phyloP scores from a whole-genome alignment of 2,329 filamentous ascomycete genomes.

The Epichloe bromicola region DNA sequence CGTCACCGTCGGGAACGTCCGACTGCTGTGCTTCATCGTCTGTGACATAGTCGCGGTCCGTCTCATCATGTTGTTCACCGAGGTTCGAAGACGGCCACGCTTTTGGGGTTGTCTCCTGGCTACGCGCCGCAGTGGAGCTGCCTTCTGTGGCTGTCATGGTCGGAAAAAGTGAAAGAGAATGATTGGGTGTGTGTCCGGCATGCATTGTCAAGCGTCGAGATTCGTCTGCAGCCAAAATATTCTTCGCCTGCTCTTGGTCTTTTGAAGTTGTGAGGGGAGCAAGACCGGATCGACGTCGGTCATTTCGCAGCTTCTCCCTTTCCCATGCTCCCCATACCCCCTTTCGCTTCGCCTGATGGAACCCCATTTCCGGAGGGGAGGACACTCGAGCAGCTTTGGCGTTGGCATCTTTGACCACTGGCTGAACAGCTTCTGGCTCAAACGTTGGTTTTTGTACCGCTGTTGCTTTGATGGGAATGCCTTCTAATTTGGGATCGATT shows the following conservation, averaged over 20 bases:
- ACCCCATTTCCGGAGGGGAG: conserved; percentile 9
- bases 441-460: conserved; percentile 41
- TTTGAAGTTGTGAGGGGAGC: conserved; percentile 16
- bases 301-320: conserved; percentile 1
- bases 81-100: conserved; percentile 7
- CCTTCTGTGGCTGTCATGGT: conserved; percentile 29
- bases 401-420: conserved; percentile 19
- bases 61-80: not conserved
- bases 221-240: conserved; percentile 34
- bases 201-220: conserved; percentile 44
- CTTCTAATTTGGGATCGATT: conserved; percentile 46
- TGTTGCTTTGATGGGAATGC: conserved; percentile 41
- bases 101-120: conserved; percentile 18
- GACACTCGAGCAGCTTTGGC: conserved; percentile 17
- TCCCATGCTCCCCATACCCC: not conserved
- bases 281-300: conserved; percentile 4
- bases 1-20: not conserved
- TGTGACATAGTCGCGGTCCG: not conserved
- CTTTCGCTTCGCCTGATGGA: not conserved
- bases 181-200: conserved; percentile 50
- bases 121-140: conserved; percentile 14
- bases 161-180: conserved; percentile 40
- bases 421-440: not conserved
- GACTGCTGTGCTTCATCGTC: not conserved
- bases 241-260: conserved; percentile 26